Base-by-base conservation (phyloP, 2,329 filamentous ascomycete species). In the Cercospora citrullina region DNA sequence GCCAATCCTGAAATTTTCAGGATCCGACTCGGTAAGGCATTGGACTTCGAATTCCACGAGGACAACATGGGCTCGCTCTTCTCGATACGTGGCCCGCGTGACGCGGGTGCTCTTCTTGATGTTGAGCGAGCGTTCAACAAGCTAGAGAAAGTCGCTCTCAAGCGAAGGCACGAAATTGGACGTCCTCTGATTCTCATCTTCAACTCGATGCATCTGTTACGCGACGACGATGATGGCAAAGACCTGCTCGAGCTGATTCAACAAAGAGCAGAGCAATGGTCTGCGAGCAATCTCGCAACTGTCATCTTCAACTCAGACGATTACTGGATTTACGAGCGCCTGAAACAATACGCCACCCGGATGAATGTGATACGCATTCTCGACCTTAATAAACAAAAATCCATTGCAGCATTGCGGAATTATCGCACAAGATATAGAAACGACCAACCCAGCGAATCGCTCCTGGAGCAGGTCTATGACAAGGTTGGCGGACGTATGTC, bases 71-170 rank as follows among this genome's bases (percentile, higher is more conserved):
- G 95, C 55, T 92, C 92, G 5, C 91, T 99, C 68, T 99, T 99
- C 80, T 96, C 92, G 68, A 96, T 99, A 76, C 89, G 91, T 31
- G 95, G 95, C 0, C 95, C 95, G 0, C 87, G 95, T 53, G 95
- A 99, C 75, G 94, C 92, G 3, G 96, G 93, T 0, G 93, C 95
- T 4, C 83, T 99, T 36, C 85, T 99, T 1, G 95, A 99, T 77
- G 97, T 99, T 70, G 95, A 99, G 78, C 89, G 95, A 30, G 95
- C 95, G 0, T 90, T 99, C 78, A 99, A 99, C 84, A 99, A 99
- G 80, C 83, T 99, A 10, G 95, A 99, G 77, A 99, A 99, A 79
- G 92, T 98, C 7, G 95, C 95, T 0, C 81, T 99, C 67, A 85
- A 84, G 73, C 86, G 91, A 62, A 85, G 93, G 55, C 83, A 85